Conservation (phyloP, 169 alveolate species). For the Plasmodium coatneyi region DNA sequence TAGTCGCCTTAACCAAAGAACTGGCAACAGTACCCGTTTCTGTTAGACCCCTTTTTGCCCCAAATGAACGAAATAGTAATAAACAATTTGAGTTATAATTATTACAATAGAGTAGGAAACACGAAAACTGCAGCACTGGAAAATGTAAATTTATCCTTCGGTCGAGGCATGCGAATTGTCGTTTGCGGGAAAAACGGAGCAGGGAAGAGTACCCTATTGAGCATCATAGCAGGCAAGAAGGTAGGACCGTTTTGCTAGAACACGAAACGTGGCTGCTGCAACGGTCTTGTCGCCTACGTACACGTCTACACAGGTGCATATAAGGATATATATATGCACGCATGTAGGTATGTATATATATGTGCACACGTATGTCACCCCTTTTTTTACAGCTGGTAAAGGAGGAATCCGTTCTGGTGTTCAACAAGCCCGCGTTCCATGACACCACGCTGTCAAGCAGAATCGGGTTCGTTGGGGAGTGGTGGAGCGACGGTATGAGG, state of each 20-base stretch:
- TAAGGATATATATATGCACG: not conserved
- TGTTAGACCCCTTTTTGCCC: not conserved
- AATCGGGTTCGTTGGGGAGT: conserved; percentile 72
- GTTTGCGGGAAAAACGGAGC: conserved; percentile 76
- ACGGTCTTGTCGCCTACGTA: not conserved
- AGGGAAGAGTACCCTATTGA: conserved; percentile 63
- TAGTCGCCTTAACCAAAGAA: not conserved
- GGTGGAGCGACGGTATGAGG: conserved; percentile 74
- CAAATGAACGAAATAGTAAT: conserved; percentile 39
- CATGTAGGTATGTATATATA: not conserved
- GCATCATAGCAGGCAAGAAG: conserved; percentile 70
- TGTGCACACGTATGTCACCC: not conserved
- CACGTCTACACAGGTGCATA: not conserved
- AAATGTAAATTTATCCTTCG: conserved; percentile 35
- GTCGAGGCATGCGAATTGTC: conserved; percentile 53
- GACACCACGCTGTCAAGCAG: conserved; percentile 38
- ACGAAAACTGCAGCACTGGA: conserved; percentile 16
- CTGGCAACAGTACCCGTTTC: not conserved
- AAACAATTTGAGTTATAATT: conserved; percentile 44
- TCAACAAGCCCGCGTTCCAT: conserved; percentile 58
- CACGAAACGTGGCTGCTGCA: not conserved
- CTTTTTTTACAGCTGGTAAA: conserved; percentile 7
- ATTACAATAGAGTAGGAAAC: conserved; percentile 30
- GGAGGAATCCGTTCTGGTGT: conserved; percentile 40
- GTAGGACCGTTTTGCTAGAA: not conserved